Evolutionary conservation across 352 stramenopile genomes (phyloP).

Genomic region (Phytophthora gonapodyides): DNA sequence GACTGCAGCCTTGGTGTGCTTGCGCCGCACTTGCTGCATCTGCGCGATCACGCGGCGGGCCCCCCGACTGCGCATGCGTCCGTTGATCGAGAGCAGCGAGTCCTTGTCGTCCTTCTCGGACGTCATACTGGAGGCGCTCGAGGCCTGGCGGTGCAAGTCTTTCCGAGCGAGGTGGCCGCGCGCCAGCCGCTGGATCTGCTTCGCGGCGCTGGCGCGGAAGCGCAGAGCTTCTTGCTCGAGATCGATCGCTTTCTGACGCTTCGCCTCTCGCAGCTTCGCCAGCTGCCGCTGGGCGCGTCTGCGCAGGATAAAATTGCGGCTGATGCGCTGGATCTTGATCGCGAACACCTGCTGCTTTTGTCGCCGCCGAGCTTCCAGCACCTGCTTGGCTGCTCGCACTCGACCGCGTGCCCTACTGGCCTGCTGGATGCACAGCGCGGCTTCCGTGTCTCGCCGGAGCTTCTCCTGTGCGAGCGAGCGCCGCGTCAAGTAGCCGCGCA

Average conservation of each 20-base stretch:
- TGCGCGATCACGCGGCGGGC: conserved; percentile 36
- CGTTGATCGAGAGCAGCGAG: conserved; percentile 27
- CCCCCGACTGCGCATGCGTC: conserved; percentile 30
- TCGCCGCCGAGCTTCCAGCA: conserved; percentile 39
- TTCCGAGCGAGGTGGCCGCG: conserved; percentile 42
- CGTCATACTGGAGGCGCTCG: conserved; percentile 33
- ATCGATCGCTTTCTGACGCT: conserved; percentile 24
- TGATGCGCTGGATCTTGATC: conserved; percentile 48
- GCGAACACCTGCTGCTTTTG: conserved; percentile 41
- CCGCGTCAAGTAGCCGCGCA: conserved; percentile 43
- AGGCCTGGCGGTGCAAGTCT: conserved; percentile 41
- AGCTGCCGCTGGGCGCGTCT: conserved; percentile 41
- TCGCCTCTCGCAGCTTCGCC: conserved; percentile 25
- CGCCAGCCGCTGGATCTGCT: conserved; percentile 52
- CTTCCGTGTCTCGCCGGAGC: conserved; percentile 35
- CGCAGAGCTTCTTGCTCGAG: conserved; percentile 27
- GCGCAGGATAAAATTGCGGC: conserved; percentile 38
- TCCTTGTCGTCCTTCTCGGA: conserved; percentile 42
- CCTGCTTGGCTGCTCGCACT: conserved; percentile 47
- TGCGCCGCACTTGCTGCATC: conserved; percentile 43
- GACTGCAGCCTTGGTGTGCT: conserved; percentile 44
- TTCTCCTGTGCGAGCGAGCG: conserved; percentile 21
- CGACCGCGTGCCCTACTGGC: conserved; percentile 41
- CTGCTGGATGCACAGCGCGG: conserved; percentile 55
- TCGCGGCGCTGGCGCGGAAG: conserved; percentile 34